Evolutionary conservation across 2,329 filamentous ascomycete species (phyloP).

Genomic region (Sporothrix variecibatus): DNA sequence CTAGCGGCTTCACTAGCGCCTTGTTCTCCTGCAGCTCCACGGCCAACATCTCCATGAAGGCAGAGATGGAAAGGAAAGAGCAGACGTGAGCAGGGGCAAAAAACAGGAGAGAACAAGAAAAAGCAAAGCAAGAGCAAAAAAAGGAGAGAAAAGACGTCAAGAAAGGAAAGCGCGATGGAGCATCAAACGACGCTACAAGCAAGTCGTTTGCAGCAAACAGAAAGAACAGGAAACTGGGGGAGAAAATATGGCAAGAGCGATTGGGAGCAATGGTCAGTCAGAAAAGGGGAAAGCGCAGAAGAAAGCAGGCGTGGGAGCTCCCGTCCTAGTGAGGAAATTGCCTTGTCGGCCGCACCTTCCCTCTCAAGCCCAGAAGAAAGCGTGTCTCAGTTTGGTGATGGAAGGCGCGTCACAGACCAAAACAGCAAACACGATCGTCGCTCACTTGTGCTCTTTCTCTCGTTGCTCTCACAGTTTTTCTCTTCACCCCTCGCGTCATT

Average conservation of each 20-base stretch:
- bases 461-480: not conserved
- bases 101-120: not conserved
- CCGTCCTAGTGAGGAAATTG: slow-evolving; percentile 18
- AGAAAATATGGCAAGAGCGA: not conserved
- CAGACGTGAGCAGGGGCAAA: not conserved
- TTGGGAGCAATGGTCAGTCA: not conserved
- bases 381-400: slow-evolving; percentile 22
- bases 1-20: slow-evolving; percentile 16
- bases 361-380: not conserved
- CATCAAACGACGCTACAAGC: not conserved
- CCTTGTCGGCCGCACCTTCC: slow-evolving; percentile 20
- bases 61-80: not conserved
- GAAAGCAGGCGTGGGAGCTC: slow-evolving; percentile 16
- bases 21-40: not conserved
- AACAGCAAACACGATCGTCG: not conserved
- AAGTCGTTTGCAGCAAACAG: not conserved
- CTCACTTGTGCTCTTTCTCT: not conserved
- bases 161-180: not conserved
- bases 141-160: not conserved
- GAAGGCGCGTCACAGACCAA: slow-evolving; percentile 17
- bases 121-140: not conserved
- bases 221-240: not conserved
- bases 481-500: slow-evolving; percentile 2
- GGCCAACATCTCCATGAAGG: not conserved
- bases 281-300: slow-evolving; percentile 6